Conservation (phyloP, 2,329 filamentous ascomycete species). For the Aureobasidium sp. region DNA sequence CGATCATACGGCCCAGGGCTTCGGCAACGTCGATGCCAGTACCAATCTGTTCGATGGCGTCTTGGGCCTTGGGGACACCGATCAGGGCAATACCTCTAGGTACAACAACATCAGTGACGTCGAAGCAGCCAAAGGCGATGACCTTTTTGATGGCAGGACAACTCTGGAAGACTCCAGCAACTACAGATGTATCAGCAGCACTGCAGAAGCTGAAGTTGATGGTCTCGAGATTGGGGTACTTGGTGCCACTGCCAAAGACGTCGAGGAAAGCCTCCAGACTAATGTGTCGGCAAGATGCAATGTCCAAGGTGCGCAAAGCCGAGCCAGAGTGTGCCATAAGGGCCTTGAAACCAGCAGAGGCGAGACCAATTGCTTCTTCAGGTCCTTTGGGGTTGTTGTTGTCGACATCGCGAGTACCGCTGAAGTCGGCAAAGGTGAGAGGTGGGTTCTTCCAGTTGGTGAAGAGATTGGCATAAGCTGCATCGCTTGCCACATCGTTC, state of each 20-base stretch:
- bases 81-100: slow-evolving; percentile 53
- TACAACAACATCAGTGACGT: slow-evolving; percentile 49
- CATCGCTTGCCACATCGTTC: slow-evolving; percentile 69
- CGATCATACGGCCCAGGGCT: slow-evolving; percentile 28
- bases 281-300: slow-evolving; percentile 83
- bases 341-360: slow-evolving; percentile 66
- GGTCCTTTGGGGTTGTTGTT: slow-evolving; percentile 59
- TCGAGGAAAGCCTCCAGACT: slow-evolving; percentile 62
- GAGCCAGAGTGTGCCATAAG: slow-evolving; percentile 77
- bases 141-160: slow-evolving; percentile 46
- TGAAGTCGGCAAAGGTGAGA: slow-evolving; percentile 64
- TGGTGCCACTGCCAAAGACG: slow-evolving; percentile 57
- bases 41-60: slow-evolving; percentile 48
- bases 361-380: slow-evolving; percentile 61
- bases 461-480: slow-evolving; percentile 67
- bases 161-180: slow-evolving; percentile 45
- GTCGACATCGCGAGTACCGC: slow-evolving; percentile 71
- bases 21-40: slow-evolving; percentile 30
- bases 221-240: slow-evolving; percentile 62
- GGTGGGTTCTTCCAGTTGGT: slow-evolving; percentile 66
- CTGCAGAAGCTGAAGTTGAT: slow-evolving; percentile 59
- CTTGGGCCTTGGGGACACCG: slow-evolving; percentile 52
- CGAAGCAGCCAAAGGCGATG: slow-evolving; percentile 58
- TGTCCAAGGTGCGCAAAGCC: slow-evolving; percentile 59
- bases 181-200: slow-evolving; percentile 45